These are phyloP conservation scores for Sindora glabra DNA, from an alignment of 306 rosid genomes.

Conservation along the genomic window DNA sequence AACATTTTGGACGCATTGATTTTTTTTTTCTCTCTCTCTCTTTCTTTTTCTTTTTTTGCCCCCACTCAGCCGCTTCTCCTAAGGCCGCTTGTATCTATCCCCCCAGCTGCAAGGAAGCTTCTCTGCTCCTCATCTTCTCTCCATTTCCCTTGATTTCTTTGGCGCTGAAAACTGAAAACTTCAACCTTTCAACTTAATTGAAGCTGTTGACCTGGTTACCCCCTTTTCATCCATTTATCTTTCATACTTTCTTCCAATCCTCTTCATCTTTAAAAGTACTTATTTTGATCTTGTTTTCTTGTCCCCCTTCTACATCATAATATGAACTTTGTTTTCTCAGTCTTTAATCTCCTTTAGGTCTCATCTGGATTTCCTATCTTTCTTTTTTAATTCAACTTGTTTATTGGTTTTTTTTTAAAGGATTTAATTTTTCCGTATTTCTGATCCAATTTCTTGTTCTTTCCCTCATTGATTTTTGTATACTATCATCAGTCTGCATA, in stretches of 20 bases:
- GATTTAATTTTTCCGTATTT: not conserved
- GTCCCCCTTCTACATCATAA: not conserved
- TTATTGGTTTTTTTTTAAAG: not conserved
- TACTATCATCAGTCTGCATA: not conserved
- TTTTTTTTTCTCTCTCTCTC: too few species aligned
- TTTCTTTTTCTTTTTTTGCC: too few species aligned
- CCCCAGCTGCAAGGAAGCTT: not conserved
- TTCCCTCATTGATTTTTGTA: not conserved
- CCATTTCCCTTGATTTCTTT: too few species aligned
- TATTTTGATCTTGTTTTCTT: not conserved
- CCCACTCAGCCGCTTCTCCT: not conserved
- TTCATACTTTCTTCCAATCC: not conserved
- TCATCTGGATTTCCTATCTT: not conserved
- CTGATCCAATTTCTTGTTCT: constrained; percentile 5
- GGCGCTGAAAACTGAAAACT: too few species aligned
- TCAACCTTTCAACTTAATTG: constrained; percentile 3
- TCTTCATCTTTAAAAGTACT: not conserved
- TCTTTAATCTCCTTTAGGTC: not conserved
- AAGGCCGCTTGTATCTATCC: not conserved
- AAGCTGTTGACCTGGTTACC: constrained; percentile 21
- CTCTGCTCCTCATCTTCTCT: too few species aligned
- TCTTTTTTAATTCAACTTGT: not conserved
- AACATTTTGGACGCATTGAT: too few species aligned
- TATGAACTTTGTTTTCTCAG: not conserved
- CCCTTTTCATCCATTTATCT: not conserved